phyloP scores from a whole-genome alignment of 768 basidiomycete genomes.

The Boletus patriciae region DNA sequence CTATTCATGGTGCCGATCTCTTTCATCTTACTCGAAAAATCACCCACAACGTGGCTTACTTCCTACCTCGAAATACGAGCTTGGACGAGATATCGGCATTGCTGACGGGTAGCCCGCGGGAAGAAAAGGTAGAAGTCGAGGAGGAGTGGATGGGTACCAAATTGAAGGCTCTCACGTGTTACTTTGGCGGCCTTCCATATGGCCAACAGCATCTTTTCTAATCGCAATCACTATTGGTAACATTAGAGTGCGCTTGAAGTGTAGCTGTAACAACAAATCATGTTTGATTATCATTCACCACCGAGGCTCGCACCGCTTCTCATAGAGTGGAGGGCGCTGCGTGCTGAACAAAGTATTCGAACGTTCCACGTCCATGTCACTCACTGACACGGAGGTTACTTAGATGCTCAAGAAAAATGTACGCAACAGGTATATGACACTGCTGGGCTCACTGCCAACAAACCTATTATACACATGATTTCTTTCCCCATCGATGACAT shows the following conservation, averaged over 20 bases:
- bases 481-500: background rate
- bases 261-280: background rate
- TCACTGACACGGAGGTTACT: background rate
- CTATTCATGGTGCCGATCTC: slow-evolving; percentile 80
- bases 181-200: slow-evolving; percentile 79
- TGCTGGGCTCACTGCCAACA: background rate
- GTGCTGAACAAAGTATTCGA: background rate
- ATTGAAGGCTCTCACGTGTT: slow-evolving; percentile 91
- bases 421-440: too few relatives aligned
- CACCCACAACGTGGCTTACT: slow-evolving; percentile 85
- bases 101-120: slow-evolving; percentile 21
- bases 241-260: background rate
- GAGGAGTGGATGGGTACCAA: slow-evolving; percentile 96
- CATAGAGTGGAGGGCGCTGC: background rate
- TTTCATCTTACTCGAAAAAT: slow-evolving; percentile 71
- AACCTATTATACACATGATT: too few relatives aligned
- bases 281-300: background rate
- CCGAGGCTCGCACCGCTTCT: background rate
- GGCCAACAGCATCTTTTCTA: slow-evolving; percentile 67
- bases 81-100: slow-evolving; percentile 70
- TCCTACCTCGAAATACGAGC: slow-evolving; percentile 78
- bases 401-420: background rate
- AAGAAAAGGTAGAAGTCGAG: slow-evolving; percentile 82
- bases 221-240: background rate
- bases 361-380: background rate